Conservation (phyloP, 139 green algal genomes). For the Coelastrella sp. region DNA sequence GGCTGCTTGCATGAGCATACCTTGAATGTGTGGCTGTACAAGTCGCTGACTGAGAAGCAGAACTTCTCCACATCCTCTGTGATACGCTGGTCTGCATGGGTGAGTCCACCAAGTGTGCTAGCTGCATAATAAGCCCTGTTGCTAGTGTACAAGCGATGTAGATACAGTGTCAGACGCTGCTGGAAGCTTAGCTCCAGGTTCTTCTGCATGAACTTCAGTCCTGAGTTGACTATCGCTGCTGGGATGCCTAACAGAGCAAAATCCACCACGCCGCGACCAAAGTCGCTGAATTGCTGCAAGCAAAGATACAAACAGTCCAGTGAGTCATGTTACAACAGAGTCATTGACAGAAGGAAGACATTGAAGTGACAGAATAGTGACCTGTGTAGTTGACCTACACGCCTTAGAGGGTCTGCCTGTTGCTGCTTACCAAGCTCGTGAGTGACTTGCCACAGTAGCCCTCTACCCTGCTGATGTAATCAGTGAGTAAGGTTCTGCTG, state of each 20-base stretch:
- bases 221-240: slow-evolving; percentile 88
- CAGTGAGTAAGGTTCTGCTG: slow-evolving; percentile 86
- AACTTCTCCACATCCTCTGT: slow-evolving; percentile 98
- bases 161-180: slow-evolving; percentile 71
- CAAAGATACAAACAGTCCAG: background rate
- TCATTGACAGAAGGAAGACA: too few species aligned
- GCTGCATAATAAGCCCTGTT: slow-evolving; percentile 95
- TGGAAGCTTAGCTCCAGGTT: slow-evolving; percentile 84
- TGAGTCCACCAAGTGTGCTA: slow-evolving; percentile 88
- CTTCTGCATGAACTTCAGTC: slow-evolving; percentile 95
- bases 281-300: slow-evolving; percentile 65
- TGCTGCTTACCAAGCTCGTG: slow-evolving; percentile 50
- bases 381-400: background rate
- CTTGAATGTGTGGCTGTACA: slow-evolving; percentile 96
- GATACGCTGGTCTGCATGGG: slow-evolving; percentile 93
- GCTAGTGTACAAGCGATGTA: slow-evolving; percentile 88
- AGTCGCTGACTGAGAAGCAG: slow-evolving; percentile 80
- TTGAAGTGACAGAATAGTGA: too few species aligned
- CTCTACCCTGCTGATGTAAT: slow-evolving; percentile 82
- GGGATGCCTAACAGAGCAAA: slow-evolving; percentile 85
- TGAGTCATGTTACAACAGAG: background rate
- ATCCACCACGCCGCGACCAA: slow-evolving; percentile 58
- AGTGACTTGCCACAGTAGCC: slow-evolving; percentile 66
- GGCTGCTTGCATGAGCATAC: slow-evolving; percentile 12
- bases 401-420: too few species aligned